phyloP scores from a whole-genome alignment of 305 asterid species.

The Fraxinus baroniana region DNA sequence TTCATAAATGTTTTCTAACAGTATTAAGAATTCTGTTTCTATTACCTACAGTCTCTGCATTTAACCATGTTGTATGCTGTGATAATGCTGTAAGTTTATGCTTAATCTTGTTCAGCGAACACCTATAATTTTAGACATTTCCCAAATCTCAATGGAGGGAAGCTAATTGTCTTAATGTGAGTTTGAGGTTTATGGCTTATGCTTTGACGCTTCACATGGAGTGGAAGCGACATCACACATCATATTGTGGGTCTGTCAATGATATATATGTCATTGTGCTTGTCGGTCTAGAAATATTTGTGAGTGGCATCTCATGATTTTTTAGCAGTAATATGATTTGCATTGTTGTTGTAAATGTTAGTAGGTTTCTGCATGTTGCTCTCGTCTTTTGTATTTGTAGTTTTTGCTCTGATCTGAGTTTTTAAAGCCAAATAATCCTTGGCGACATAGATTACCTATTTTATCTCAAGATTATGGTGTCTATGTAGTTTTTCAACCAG shows the following conservation, averaged over 20 bases:
- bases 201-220: not conserved
- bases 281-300: not conserved
- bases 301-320: slow-evolving; percentile 1
- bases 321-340: not conserved
- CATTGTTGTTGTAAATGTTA: not conserved
- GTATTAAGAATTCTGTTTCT: not conserved
- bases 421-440: not conserved
- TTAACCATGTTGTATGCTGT: not conserved
- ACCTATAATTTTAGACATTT: not conserved
- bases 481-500: not conserved
- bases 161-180: not conserved
- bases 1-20: not conserved
- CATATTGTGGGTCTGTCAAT: not conserved
- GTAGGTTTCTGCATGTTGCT: not conserved
- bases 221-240: not conserved
- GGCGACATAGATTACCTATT: not conserved
- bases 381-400: not conserved
- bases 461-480: not conserved
- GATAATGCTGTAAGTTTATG: not conserved
- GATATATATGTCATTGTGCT: not conserved
- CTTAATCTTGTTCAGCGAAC: not conserved
- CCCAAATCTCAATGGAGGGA: not conserved
- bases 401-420: not conserved
- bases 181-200: not conserved
- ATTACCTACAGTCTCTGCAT: not conserved